phyloP scores from a whole-genome alignment of 345 rosid species.

The Eucalyptus viminalis region DNA sequence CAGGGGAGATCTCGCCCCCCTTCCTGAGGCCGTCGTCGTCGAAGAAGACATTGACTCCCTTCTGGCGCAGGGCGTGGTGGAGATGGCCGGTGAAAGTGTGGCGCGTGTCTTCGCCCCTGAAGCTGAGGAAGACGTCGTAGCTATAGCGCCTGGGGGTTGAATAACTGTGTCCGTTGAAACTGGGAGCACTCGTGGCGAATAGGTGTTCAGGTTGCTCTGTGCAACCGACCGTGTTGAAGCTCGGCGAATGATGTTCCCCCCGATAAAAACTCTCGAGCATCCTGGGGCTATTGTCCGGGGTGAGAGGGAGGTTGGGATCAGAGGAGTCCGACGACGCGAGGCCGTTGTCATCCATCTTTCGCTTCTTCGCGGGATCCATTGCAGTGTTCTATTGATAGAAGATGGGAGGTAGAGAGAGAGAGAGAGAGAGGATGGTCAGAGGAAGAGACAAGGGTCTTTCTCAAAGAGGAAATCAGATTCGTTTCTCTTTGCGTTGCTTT shows the following conservation, averaged over 20 bases:
- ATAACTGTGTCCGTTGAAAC: not conserved
- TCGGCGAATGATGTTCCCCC: not conserved
- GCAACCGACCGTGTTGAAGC: not conserved
- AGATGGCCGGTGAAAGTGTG: not conserved
- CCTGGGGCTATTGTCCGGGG: slow-evolving; percentile 36
- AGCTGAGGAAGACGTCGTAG: slow-evolving; percentile 3
- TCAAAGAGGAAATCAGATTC: not conserved
- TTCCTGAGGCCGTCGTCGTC: not conserved
- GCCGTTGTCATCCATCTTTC: slow-evolving; percentile 42
- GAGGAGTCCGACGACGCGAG: not conserved
- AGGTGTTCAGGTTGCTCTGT: not conserved
- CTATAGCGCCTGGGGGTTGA: not conserved
- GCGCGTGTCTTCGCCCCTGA: slow-evolving; percentile 1
- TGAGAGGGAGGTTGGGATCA: slow-evolving; percentile 2
- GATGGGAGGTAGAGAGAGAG: not conserved
- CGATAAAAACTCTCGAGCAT: slow-evolving; percentile 26
- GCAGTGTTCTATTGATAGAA: not conserved
- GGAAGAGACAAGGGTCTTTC: not conserved
- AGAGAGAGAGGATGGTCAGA: not conserved
- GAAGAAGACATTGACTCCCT: not conserved
- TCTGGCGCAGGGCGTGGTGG: not conserved
- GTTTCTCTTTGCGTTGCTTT: not conserved
- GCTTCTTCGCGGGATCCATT: slow-evolving; percentile 44
- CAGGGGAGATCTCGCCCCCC: not conserved
- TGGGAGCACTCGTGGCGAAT: not conserved